These are phyloP conservation scores for Trichoderma guizhouense DNA, from an alignment of 2,329 filamentous ascomycete genomes.

Conservation along the genomic window DNA sequence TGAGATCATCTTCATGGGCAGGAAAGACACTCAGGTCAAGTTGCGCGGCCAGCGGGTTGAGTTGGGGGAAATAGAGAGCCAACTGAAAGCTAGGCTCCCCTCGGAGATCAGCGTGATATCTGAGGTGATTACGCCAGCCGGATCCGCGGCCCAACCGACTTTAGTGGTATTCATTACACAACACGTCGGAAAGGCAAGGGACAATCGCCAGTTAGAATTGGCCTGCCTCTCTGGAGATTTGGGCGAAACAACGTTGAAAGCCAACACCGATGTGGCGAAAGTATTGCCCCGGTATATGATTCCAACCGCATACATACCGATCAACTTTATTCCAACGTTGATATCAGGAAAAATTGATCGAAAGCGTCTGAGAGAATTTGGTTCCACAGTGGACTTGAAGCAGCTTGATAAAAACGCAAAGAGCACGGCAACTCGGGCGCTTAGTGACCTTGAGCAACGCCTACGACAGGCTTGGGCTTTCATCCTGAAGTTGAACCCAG, in stretches of 20 bases:
- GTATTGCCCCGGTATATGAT: slow-evolving; percentile 1
- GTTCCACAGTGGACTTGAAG: neutral
- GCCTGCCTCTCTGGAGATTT: neutral
- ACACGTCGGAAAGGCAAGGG: neutral
- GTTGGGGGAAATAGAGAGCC: slow-evolving; percentile 23
- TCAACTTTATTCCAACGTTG: neutral
- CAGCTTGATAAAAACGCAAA: neutral
- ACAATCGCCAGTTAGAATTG: neutral
- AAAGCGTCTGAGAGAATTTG: neutral
- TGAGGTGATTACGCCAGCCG: slow-evolving; percentile 28
- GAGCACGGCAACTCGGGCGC: slow-evolving; percentile 21
- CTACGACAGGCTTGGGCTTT: neutral
- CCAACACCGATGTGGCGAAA: neutral
- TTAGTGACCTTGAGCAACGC: neutral
- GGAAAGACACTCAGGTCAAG: slow-evolving; percentile 25
- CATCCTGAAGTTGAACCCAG: neutral
- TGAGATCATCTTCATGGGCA: slow-evolving; percentile 21
- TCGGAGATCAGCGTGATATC: slow-evolving; percentile 40
- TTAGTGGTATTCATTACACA: neutral
- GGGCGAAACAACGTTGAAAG: neutral
- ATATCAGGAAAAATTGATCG: slow-evolving; percentile 3
- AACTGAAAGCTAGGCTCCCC: slow-evolving; percentile 30
- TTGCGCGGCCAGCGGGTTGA: slow-evolving; percentile 25
- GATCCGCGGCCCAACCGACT: neutral
- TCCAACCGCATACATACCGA: neutral